Percentiles rank a stretch among this genome's conserved stretches.
phyloP scores from a whole-genome alignment of 202 grass and related monocot genomes.

The Setaria italica region DNA sequence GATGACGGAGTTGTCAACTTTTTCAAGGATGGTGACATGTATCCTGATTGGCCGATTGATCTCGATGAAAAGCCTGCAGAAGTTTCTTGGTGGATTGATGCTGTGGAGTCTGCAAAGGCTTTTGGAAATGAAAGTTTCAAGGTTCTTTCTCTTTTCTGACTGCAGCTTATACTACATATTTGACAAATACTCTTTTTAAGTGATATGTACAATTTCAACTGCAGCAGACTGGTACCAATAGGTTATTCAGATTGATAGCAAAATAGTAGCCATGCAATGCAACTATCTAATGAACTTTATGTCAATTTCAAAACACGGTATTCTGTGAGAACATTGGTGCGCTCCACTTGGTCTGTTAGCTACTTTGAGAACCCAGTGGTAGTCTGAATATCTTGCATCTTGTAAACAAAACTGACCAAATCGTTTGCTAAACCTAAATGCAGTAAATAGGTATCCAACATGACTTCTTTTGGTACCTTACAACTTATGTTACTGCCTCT shows the following conservation, averaged over 20 bases:
- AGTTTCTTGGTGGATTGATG: constrained; percentile 91
- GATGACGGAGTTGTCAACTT: constrained; percentile 78
- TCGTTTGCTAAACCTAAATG: constrained; percentile 20
- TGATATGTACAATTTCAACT: constrained; percentile 5
- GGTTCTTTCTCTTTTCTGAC: constrained; percentile 46
- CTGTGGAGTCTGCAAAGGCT: constrained; percentile 77
- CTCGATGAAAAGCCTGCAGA: constrained; percentile 81
- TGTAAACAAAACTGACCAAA: neutral
- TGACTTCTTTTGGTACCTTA: constrained; percentile 5
- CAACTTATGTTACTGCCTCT: constrained; percentile 47
- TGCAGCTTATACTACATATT: constrained; percentile 25
- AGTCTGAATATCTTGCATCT: constrained; percentile 2
- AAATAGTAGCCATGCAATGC: neutral
- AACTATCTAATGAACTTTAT: constrained; percentile 15
- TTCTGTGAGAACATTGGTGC: neutral
- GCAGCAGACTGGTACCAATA: neutral
- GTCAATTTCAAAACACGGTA: neutral
- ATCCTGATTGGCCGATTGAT: constrained; percentile 97
- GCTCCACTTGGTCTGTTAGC: neutral
- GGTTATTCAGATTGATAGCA: neutral
- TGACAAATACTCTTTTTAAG: constrained; percentile 30
- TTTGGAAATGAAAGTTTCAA: constrained; percentile 95
- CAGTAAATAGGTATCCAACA: neutral
- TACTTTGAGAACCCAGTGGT: neutral
- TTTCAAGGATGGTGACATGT: constrained; percentile 86